Percentiles rank a stretch among this genome's conserved stretches.
These are phyloP conservation scores for Spergularia marina DNA, from an alignment of 148 eudicot species.

Conservation along the genomic window DNA sequence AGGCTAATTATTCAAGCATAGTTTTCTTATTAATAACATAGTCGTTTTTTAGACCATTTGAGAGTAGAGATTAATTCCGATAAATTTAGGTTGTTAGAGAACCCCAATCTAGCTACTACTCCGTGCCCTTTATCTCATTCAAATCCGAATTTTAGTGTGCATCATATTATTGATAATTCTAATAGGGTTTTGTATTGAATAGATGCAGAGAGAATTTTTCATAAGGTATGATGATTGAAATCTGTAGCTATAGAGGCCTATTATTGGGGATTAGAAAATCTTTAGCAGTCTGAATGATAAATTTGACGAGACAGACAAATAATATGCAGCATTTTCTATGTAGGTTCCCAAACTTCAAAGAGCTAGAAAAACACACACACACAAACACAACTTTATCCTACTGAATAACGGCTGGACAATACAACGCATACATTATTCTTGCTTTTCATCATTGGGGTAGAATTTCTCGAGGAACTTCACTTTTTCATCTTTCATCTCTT, in stretches of 20 bases:
- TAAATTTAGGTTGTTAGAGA: too few relatives aligned
- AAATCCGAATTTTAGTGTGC: neutral
- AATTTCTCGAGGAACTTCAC: constrained; percentile 23
- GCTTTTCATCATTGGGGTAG: constrained; percentile 32
- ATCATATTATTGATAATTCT: neutral
- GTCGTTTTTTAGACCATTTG: too few relatives aligned
- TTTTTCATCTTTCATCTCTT: constrained; percentile 10
- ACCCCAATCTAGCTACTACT: too few relatives aligned
- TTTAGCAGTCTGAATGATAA: constrained; percentile 14
- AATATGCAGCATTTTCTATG: constrained; percentile 41
- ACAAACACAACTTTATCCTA: neutral
- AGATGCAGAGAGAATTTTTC: constrained; percentile 5
- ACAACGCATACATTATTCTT: constrained; percentile 18
- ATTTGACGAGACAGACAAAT: constrained; percentile 27
- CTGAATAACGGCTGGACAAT: constrained; percentile 35
- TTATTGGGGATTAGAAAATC: constrained; percentile 26
- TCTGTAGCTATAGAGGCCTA: neutral
- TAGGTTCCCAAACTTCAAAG: constrained; percentile 22
- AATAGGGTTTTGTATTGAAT: neutral
- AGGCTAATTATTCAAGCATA: too few relatives aligned
- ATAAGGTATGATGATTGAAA: constrained; percentile 15
- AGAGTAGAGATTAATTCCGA: too few relatives aligned
- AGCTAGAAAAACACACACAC: neutral
- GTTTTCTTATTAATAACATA: too few relatives aligned
- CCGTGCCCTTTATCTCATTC: too few relatives aligned